phyloP scores from a whole-genome alignment of 805 yeast genomes.

The Peterozyma toletana region DNA sequence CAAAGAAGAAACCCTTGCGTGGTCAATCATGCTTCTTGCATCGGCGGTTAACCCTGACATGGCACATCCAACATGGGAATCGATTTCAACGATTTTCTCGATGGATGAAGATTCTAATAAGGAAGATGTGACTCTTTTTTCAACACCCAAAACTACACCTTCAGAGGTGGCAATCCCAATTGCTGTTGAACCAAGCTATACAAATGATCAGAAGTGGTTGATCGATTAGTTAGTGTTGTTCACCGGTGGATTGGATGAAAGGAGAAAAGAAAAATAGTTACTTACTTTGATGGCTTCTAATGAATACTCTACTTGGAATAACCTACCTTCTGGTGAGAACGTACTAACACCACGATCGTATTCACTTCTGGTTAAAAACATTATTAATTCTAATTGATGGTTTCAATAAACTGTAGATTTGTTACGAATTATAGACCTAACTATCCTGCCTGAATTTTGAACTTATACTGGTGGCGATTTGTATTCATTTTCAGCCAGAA shows the following conservation, averaged over 20 bases:
- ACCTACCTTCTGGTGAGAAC: constrained; percentile 97
- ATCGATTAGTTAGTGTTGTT: no score
- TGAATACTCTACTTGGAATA: constrained; percentile 97
- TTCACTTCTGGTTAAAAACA: constrained; percentile 99
- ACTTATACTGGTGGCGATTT: no score
- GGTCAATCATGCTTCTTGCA: constrained; percentile 98
- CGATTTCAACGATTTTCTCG: constrained; percentile 94
- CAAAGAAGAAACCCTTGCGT: constrained; percentile 85
- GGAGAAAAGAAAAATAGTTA: neutral
- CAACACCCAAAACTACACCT: constrained; percentile 95
- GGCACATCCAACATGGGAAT: constrained; percentile 93
- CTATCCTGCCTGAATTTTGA: no score
- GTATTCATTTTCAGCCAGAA: no score
- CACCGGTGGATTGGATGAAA: no score
- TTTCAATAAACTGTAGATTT: no score
- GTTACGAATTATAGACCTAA: no score
- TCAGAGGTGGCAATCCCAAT: constrained; percentile 93
- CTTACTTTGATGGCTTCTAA: constrained; percentile 87
- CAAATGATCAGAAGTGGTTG: neutral
- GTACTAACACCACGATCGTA: constrained; percentile 99
- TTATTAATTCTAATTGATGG: constrained; percentile 17
- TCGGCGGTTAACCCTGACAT: constrained; percentile 99
- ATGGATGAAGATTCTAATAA: constrained; percentile 87
- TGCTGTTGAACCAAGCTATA: constrained; percentile 84
- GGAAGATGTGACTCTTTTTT: constrained; percentile 91